These are phyloP conservation scores for Phlebiopsis gigantea DNA, from an alignment of 768 basidiomycete species.

Conservation along the genomic window DNA sequence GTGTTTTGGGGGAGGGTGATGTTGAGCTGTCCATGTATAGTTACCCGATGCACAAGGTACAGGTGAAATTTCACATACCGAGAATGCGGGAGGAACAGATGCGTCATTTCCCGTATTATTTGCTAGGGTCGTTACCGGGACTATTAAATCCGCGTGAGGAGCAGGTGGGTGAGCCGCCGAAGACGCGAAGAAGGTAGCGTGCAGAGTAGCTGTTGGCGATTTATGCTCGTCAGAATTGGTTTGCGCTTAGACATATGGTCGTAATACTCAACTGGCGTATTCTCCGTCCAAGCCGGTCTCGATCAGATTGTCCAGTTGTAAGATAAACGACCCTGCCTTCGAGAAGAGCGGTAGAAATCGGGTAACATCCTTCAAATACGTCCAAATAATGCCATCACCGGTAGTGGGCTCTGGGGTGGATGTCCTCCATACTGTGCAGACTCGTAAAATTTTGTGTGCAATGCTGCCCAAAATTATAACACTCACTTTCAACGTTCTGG, in stretches of 20 bases:
- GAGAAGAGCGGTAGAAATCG: constrained; percentile 68
- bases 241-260: neutral
- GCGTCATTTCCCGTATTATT: constrained; percentile 67
- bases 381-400: constrained; percentile 73
- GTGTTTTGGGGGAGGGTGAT: constrained; percentile 68
- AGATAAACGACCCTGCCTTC: constrained; percentile 60
- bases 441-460: no score
- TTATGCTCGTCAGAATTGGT: neutral
- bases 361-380: constrained; percentile 70
- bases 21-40: constrained; percentile 56
- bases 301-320: constrained; percentile 70
- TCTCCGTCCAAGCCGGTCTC: constrained; percentile 53
- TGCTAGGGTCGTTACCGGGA: constrained; percentile 62
- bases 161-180: constrained; percentile 52
- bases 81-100: constrained; percentile 70
- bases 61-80: constrained; percentile 36
- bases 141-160: constrained; percentile 54
- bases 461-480: neutral
- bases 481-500: constrained; percentile 70
- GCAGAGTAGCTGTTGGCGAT: constrained; percentile 51
- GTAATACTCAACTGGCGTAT: constrained; percentile 50
- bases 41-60: neutral
- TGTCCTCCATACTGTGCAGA: constrained; percentile 62
- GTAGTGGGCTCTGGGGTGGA: constrained; percentile 72
- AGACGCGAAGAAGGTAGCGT: constrained; percentile 69